phyloP scores from a whole-genome alignment of 345 rosid species.

The Lagerstroemia speciosa region DNA sequence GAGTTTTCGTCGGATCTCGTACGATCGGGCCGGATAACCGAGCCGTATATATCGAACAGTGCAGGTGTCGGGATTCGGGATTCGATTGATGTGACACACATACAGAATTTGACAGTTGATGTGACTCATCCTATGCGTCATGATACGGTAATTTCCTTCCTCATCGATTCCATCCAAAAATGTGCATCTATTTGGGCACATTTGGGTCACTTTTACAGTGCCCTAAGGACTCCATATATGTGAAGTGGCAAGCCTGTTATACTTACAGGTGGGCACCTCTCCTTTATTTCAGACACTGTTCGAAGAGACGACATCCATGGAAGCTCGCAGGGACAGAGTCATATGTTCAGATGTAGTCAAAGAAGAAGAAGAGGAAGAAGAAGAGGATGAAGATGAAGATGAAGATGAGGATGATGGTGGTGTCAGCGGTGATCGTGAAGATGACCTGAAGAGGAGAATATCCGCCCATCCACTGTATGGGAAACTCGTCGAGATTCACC shows the following conservation, averaged over 20 bases:
- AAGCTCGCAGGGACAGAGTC: background rate
- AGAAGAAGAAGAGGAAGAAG: conserved; percentile 12
- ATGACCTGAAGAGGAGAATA: conserved; percentile 39
- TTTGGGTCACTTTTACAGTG: background rate
- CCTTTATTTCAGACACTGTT: background rate
- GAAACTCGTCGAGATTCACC: conserved; percentile 32
- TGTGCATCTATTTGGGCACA: background rate
- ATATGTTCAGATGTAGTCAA: background rate
- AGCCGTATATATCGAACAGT: background rate
- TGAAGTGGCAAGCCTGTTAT: background rate
- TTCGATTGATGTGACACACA: background rate
- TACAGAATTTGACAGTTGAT: background rate
- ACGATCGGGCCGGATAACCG: background rate
- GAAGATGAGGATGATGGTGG: conserved; percentile 4
- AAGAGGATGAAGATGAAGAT: conserved; percentile 11
- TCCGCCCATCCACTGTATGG: conserved; percentile 44
- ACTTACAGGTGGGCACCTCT: too few species aligned
- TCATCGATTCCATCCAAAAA: background rate
- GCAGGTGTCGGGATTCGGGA: background rate
- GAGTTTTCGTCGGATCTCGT: background rate
- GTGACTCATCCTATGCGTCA: background rate
- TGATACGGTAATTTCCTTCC: background rate
- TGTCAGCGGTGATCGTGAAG: conserved; percentile 7
- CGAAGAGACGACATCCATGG: background rate
- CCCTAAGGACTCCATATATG: background rate